Conservation (phyloP, 2,329 filamentous ascomycete genomes). For the Balansia obtecta region DNA sequence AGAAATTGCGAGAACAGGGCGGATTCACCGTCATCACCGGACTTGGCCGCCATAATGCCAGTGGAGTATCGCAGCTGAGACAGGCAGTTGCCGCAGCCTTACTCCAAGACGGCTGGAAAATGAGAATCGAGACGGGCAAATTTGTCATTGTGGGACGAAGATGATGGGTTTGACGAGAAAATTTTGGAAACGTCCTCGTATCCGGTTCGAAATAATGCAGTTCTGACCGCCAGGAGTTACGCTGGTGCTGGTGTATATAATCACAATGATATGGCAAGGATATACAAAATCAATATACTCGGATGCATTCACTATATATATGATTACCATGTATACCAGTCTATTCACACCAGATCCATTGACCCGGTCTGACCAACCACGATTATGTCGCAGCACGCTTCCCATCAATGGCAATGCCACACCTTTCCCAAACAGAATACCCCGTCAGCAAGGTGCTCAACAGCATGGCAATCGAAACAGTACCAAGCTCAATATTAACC, state of each 20-base stretch:
- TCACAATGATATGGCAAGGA: background rate
- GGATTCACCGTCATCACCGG: slow-evolving; percentile 69
- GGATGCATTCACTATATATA: background rate
- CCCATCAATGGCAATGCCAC: slow-evolving; percentile 16
- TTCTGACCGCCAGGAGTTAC: too few relatives aligned
- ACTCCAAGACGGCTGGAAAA: slow-evolving; percentile 69
- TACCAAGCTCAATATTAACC: slow-evolving; percentile 36
- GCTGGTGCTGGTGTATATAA: too few relatives aligned
- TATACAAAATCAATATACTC: background rate
- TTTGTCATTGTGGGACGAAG: slow-evolving; percentile 54
- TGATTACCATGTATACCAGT: background rate
- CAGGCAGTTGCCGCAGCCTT: slow-evolving; percentile 69
- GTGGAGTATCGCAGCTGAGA: slow-evolving; percentile 63
- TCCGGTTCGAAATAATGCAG: too few relatives aligned
- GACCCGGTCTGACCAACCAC: background rate
- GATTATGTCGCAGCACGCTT: background rate
- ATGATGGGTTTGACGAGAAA: slow-evolving; percentile 9
- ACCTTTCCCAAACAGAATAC: slow-evolving; percentile 47
- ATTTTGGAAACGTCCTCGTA: background rate
- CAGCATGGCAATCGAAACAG: slow-evolving; percentile 46
- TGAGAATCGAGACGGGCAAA: slow-evolving; percentile 58
- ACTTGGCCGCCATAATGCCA: slow-evolving; percentile 62
- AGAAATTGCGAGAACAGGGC: slow-evolving; percentile 33
- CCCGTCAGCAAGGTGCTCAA: slow-evolving; percentile 49
- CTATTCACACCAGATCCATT: background rate